phyloP scores from a whole-genome alignment of 805 yeast genomes.

The Myxozyma neglecta region DNA sequence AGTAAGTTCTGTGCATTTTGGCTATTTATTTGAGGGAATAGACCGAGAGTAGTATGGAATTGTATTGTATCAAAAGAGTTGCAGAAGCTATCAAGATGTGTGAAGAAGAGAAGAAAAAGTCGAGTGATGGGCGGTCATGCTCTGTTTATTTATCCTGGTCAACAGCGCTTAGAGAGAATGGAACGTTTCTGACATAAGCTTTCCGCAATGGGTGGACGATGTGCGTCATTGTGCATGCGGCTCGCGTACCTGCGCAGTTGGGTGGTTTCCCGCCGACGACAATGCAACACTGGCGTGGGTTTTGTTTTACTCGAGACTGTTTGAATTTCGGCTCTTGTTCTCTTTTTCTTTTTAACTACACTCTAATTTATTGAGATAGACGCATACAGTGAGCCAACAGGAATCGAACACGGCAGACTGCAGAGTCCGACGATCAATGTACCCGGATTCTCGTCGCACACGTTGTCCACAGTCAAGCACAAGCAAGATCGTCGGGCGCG shows the following conservation, averaged over 20 bases:
- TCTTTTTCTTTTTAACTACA: too few species aligned
- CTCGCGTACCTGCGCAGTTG: background rate
- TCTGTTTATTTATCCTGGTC: slow-evolving; percentile 3
- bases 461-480: too few species aligned
- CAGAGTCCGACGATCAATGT: too few species aligned
- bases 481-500: too few species aligned
- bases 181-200: background rate
- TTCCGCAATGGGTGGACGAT: slow-evolving; percentile 1
- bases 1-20: slow-evolving; percentile 94
- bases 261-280: background rate
- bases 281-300: too few species aligned
- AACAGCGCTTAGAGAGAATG: background rate
- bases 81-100: background rate
- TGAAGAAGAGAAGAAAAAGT: background rate
- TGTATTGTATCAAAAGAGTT: background rate
- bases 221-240: slow-evolving; percentile 16
- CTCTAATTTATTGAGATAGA: too few species aligned
- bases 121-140: background rate
- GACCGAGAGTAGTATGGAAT: background rate
- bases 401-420: too few species aligned
- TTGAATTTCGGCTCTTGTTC: too few species aligned
- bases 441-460: too few species aligned
- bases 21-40: background rate
- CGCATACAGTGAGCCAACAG: too few species aligned
- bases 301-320: too few species aligned